Base-by-base conservation (phyloP, 768 basidiomycete genomes). In the Trametes elegans region DNA sequence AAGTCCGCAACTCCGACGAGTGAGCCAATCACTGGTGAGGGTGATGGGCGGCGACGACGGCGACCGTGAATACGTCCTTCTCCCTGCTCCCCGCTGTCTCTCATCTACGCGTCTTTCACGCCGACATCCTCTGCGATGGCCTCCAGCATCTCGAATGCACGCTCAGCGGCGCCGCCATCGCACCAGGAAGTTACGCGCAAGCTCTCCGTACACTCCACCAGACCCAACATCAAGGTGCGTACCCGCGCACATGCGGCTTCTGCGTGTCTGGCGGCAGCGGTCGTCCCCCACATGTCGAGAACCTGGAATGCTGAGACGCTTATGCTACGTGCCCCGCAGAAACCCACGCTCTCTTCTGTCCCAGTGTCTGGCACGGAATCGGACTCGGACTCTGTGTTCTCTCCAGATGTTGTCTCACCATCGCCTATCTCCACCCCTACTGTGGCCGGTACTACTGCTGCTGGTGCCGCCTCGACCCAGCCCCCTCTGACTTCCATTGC, bases 161-260 rank as follows among this genome's bases (percentile, higher is more conserved):
- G 60, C 40, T 58, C 74, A n/a, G 73, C 65, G 16, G 71, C 87
- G 13, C 88, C 91, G 5, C 93, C 90, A 7, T 86, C 92, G 11
- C 85, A 87, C 14, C 90, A 92, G 68, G 93, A 95, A 74, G 83
- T 95, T 16, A 81, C 89, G 54, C 79, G 90, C 61, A 94, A 93
- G 67, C 81, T 95, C 6, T 92, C 90, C 3, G 79, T 90, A 18
- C 86, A 87, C 62, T 82, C 86, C 0, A 73, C 82, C 29, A 79
- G 74, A 64, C 79, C 77, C 53, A 79, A 50, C 48, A 24, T 47
- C 21, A 63, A 62, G 68, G 66, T 64, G 57, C 52, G 27, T 60
- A 21, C 59, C 60, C 48, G 49, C 50, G 48, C 55, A 55, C 39
- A 10, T 48, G 18, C 49, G 27, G 38, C 49, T 32, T 16, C 39